A percentile compares a stretch with the other conserved stretches of the same genome.
These are phyloP conservation scores for Globisporangium ultimum DNA, from an alignment of 352 stramenopile genomes.

Conservation along the genomic window DNA sequence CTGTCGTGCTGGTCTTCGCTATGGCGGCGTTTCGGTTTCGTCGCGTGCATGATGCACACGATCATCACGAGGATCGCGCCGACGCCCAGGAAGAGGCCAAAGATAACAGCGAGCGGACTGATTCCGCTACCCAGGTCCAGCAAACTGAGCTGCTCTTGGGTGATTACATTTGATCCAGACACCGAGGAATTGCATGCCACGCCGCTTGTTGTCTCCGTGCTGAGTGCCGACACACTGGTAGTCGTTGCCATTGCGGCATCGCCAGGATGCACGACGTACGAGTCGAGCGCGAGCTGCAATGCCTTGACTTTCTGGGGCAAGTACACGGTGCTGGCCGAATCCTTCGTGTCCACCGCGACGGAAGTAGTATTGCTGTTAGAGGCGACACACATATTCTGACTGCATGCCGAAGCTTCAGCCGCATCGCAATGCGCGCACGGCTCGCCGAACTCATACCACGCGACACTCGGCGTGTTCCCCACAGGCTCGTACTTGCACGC, in stretches of 20 bases:
- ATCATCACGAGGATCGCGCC: conserved; percentile 18
- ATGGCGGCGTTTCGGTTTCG: conserved; percentile 13
- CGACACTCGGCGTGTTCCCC: conserved; percentile 1
- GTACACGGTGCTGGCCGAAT: conserved; percentile 3
- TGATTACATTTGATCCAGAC: conserved; percentile 4
- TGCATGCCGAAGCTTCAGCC: neutral
- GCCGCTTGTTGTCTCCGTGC: neutral
- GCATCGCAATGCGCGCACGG: conserved; percentile 7
- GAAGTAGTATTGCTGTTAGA: neutral
- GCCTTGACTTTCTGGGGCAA: conserved; percentile 10
- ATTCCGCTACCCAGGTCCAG: conserved; percentile 11
- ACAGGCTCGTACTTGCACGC: conserved; percentile 15
- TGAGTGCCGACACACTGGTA: conserved; percentile 1
- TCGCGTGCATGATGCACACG: conserved; percentile 20
- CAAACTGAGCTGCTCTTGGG: conserved; percentile 16
- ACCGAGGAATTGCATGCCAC: conserved; percentile 11
- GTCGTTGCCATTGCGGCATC: too few relatives aligned
- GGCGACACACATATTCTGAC: neutral
- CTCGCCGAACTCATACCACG: conserved; percentile 9
- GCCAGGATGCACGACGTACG: neutral
- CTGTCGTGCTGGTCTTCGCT: conserved; percentile 3
- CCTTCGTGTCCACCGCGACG: neutral
- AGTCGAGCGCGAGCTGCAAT: conserved; percentile 15
- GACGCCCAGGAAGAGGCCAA: conserved; percentile 16
- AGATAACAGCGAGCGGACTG: conserved; percentile 13